Evolutionary conservation across 768 basidiomycete species (phyloP), one percentile per base, ranked within the genome.

Genomic region (Lactarius evosmus): DNA sequence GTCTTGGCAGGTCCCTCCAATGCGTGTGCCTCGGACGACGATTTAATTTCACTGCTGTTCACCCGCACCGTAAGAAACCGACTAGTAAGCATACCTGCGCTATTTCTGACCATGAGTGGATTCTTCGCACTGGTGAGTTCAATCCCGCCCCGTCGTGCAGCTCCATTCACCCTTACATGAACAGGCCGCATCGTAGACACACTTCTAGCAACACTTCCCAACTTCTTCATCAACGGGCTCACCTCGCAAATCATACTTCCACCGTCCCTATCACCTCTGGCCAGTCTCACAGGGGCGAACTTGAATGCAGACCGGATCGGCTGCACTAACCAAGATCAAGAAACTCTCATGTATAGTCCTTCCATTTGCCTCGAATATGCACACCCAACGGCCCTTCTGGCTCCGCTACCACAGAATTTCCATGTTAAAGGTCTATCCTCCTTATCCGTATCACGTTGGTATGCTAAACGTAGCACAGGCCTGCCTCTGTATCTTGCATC

Each of bases 91-190:
- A 32, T 14, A 46, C 40, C 32, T 22, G 22, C 33, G 56, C n/a
- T 11, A 40, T 91, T 8, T 82, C 87, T 1, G 90, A 92, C 72
- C 77, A 79, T 7, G 90, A 92, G 69, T 92, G 89, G 89, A 84
- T 89, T 70, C 79, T 91, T 56, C 84, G 88, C 29, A 89, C 88
- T 69, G 89, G 90, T 87, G 62, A 40, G 75, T 44, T 34, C 29
- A 25, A n/a, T 9, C 29, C 12, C 34, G 27, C 60, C 36, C 27
- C 50, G 17, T n/a, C 34, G 27, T 32, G 38, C 32, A 14, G 52
- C 27, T 40, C 30, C 12, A n/a, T 50, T 38, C 16, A 25, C 32
- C 40, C 46, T 49, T 49, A 33, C 54, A 14, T 38, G 44, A 25
- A 29, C 65, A 92, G 90, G 89, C 56, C 85, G 89, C 38, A 88